Evolutionary conservation across 139 green algal genomes (phyloP).

Genomic region (Raphidocelis subcapitata): DNA sequence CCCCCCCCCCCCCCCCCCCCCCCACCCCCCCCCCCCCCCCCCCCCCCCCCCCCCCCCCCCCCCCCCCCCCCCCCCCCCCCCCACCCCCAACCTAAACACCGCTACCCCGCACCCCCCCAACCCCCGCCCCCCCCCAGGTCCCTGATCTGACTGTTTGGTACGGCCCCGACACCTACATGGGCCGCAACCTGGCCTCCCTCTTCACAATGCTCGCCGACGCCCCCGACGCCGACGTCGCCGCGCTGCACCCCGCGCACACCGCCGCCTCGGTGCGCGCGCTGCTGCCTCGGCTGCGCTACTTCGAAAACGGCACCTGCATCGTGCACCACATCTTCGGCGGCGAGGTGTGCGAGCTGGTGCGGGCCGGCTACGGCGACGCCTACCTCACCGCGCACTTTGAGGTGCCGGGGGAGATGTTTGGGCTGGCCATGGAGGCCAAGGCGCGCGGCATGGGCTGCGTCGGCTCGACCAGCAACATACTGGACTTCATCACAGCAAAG

Average conservation of each 20-base stretch:
- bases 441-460: constrained; percentile 86
- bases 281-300: constrained; percentile 88
- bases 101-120: no score
- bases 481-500: constrained; percentile 92
- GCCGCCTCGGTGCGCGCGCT: constrained; percentile 51
- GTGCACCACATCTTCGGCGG: constrained; percentile 98
- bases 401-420: constrained; percentile 92
- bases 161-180: constrained; percentile 99
- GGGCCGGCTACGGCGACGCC: constrained; percentile 83
- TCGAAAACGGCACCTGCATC: constrained; percentile 90
- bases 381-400: constrained; percentile 98
- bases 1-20: no score
- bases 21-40: background rate
- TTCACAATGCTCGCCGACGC: constrained; percentile 73
- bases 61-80: no score
- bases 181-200: constrained; percentile 88
- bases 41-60: no score
- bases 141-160: constrained; percentile 89
- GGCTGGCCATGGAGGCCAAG: constrained; percentile 86
- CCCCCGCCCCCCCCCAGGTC: constrained; percentile 43
- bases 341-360: constrained; percentile 68
- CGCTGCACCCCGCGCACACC: constrained; percentile 82
- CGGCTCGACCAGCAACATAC: constrained; percentile 95
- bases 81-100: no score
- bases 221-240: constrained; percentile 60